Base-by-base conservation (phyloP, 768 basidiomycete species). In the Boletus coccyginus region DNA sequence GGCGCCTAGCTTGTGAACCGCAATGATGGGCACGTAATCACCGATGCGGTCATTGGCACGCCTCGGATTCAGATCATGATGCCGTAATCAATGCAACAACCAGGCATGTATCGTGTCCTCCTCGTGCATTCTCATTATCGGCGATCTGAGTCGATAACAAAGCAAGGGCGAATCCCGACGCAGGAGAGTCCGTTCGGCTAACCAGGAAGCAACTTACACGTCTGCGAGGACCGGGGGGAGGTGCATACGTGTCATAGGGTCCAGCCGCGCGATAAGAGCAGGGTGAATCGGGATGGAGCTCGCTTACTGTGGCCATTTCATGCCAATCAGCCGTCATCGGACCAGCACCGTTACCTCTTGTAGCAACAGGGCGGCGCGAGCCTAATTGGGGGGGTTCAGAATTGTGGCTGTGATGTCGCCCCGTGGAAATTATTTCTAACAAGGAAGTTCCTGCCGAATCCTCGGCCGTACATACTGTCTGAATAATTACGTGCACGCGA, bases 201-300 rank as follows among this genome's bases (percentile, higher is more conserved):
- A 33, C 7, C 7, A 42, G 16, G 41, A 14, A 17, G 39, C 36
- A 29, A 40, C 19, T 46, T 52, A 11, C 19, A 14, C 42, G 31
- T 46, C 45, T 24, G 46, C 53, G 48, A 44, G 47, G 27, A 24
- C 36, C 27, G 32, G 31, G 29, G 16, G 32, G 10, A 35, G 14
- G 40, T 32, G n/a, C 27, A 50, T 53, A 38, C 49, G 29, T 50
- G 51, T 59, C 52, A 61, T 54, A 62, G 62, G 65, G 65, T 58
- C 53, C 38, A 50, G 16, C 62, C 53, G 40, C 35, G 46, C 32
- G 49, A 21, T 21, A 39, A 45, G 46, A 48, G n/a, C 33, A 54
- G 32, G 40, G 45, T 27, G 17, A 10, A 46, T 46, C 38, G 50
- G 51, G 53, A 41, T 45, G 46, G 12, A 21, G 27, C 27, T 29